Evolutionary conservation across 805 yeast genomes (phyloP), one percentile per base, ranked within the genome.

Genomic region (Lipomyces lipofer): DNA sequence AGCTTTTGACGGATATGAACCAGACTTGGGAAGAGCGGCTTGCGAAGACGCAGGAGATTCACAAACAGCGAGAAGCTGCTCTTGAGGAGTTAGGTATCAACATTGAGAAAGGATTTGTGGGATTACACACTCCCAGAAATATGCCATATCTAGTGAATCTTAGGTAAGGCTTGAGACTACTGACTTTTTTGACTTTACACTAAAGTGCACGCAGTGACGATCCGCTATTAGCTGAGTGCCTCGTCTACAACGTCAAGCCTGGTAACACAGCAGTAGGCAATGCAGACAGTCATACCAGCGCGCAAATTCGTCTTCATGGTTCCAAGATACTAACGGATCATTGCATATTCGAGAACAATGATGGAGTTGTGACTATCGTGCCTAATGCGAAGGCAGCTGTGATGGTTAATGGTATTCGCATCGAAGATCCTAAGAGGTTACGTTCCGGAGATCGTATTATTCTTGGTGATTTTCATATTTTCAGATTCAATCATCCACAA

Each of bases 11-110:
- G 22, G 66, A 65, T 36, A 53, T 59, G 42, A 63, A 64, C 33
- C 61, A 52, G 22, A 57, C 67, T 4, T 65, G 67, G 68, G 69
- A 66, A 49, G 66, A 65, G 38, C 42, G 62, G 19, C 52, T 66
- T 24, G 56, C 50, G 21, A 30, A 27, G 35, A 61, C 68, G 13
- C 56, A 58, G 38, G 54, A 59, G 33, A 60, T 66, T 43, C 66
- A 62, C 33, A 42, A 48, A 29, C 62, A 63, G 48, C 60, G 66
- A 15, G 68, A 66, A 40, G 54, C 62, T 13, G 65, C 62, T 3
- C 45, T 66, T 43, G 65, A 66, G 36, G 69, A 64, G 17, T 43
- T 66, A 42, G 69, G 69, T 2, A 63, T 66, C 32, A 51, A 46
- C 43, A 28, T 66, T 12, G 63, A 60, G 10, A 60, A 56, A 28